Evolutionary conservation across 1,284 basidiomycete species (phyloP).

Genomic region (Termitomyces sp.): DNA sequence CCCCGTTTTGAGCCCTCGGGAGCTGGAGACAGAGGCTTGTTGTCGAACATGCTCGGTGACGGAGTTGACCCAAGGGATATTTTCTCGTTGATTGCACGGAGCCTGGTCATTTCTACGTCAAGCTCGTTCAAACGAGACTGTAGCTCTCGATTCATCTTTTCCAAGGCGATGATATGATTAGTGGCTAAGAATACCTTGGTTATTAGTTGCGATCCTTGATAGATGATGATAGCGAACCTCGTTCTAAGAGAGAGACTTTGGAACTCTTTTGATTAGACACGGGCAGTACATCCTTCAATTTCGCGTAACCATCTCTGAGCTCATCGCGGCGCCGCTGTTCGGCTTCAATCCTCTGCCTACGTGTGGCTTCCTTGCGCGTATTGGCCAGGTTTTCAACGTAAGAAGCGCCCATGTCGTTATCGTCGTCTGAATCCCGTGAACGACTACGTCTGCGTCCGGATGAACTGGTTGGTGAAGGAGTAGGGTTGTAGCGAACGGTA

Average conservation of each 20-base stretch:
- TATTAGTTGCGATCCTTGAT: neutral
- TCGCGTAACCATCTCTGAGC: constrained; percentile 81
- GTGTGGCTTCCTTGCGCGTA: constrained; percentile 77
- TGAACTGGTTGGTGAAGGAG: constrained; percentile 68
- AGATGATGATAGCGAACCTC: constrained; percentile 50
- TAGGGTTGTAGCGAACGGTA: constrained; percentile 62
- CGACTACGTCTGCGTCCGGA: constrained; percentile 62
- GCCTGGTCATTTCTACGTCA: constrained; percentile 61
- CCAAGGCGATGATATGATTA: constrained; percentile 66
- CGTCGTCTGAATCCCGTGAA: constrained; percentile 75
- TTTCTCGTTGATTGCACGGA: constrained; percentile 73
- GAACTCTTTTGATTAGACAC: constrained; percentile 83
- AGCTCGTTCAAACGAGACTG: constrained; percentile 57
- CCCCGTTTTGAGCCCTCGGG: constrained; percentile 42
- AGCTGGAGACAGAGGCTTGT: constrained; percentile 59
- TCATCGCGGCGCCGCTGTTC: constrained; percentile 83
- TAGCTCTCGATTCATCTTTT: constrained; percentile 64
- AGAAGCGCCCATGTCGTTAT: constrained; percentile 65
- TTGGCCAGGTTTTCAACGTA: constrained; percentile 65
- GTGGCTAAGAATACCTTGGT: constrained; percentile 45
- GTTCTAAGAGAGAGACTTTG: constrained; percentile 82
- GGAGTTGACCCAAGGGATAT: constrained; percentile 63
- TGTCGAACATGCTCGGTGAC: constrained; percentile 48
- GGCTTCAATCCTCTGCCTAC: constrained; percentile 79
- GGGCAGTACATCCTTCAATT: constrained; percentile 80